These are phyloP conservation scores for Monosporozyma servazzii DNA, from an alignment of 805 yeast genomes.

Conservation along the genomic window DNA sequence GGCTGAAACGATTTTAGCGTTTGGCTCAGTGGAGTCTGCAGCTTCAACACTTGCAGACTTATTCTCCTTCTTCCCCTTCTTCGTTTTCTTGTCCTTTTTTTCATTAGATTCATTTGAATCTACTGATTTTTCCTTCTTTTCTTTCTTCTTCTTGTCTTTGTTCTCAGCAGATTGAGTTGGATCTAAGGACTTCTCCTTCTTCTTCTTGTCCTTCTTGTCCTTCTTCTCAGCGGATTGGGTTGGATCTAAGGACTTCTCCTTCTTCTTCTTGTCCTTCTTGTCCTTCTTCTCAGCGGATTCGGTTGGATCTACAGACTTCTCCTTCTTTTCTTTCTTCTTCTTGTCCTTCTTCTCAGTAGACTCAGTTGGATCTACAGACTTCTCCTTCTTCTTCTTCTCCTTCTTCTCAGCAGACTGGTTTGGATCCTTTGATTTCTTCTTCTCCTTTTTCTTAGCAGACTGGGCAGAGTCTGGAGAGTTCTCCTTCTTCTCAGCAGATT, in stretches of 20 bases:
- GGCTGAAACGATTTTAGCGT: background rate
- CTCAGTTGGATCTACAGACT: background rate
- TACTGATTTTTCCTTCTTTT: background rate
- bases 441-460: constrained; percentile 1
- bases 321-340: background rate
- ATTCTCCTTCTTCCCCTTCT: constrained; percentile 1
- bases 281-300: constrained; percentile 1
- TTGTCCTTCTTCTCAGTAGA: constrained; percentile 2
- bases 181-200: background rate
- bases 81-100: constrained; percentile 1
- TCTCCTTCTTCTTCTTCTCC: constrained; percentile 2
- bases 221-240: background rate
- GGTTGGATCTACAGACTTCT: background rate
- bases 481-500: constrained; percentile 1
- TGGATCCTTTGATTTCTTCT: background rate
- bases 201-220: constrained; percentile 1
- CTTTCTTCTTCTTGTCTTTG: constrained; percentile 4
- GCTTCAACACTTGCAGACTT: constrained; percentile 1
- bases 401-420: background rate
- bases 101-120: background rate
- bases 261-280: background rate
- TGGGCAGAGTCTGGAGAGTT: background rate
- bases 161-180: background rate
- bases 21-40: background rate
- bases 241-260: background rate